Evolutionary conservation across 129 eudicot genomes (phyloP), one percentile per base, ranked within the genome.

Genomic region (Centaurea solstitialis): DNA sequence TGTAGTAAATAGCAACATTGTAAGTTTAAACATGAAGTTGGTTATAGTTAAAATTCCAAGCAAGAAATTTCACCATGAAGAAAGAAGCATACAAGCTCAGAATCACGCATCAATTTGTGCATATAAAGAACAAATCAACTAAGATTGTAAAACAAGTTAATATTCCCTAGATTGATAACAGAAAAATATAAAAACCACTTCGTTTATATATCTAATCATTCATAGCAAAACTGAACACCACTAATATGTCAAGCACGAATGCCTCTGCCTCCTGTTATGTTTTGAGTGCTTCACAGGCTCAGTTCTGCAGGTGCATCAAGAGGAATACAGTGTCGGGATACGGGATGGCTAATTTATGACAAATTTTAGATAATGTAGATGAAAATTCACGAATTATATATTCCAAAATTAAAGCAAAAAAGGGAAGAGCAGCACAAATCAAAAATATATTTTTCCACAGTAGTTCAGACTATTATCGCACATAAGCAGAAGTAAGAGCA

Each of bases 1-100:
- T 95, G 92, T 78, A 85, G 40, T 17, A 77, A 8, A 75, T 24
- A 64, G 7, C 40, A 79, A 80, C 24, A 68, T 53, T 23, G 72
- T 78, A 50, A 12, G 41, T 7, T 39, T 38, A 9, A 45, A 67
- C 5, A 50, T 38, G 18, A 24, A 23, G 18, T 13, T 21, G 65
- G 22, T 17, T n/a, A 57, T 57, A 5, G 62, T 57, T 50, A 50
- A 0, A 50, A 50, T 50, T 50, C 62, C 20, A 0, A 2, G 8
- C 62, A 15, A 50, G 20, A 50, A 15, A 50, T 50, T 15, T 50
- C 17, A 50, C 20, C 62, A 50, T 50, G 21, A 50, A 50, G 62
- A 50, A 50, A 12, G 62, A 50, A 50, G 21, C 62, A 50, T 50
- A 15, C 18, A 15, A 50, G 62, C 7, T 50, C 20, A 50, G 62